Base-by-base conservation (phyloP, 495 filamentous ascomycete species). In the Hyaloscypha variabilis region DNA sequence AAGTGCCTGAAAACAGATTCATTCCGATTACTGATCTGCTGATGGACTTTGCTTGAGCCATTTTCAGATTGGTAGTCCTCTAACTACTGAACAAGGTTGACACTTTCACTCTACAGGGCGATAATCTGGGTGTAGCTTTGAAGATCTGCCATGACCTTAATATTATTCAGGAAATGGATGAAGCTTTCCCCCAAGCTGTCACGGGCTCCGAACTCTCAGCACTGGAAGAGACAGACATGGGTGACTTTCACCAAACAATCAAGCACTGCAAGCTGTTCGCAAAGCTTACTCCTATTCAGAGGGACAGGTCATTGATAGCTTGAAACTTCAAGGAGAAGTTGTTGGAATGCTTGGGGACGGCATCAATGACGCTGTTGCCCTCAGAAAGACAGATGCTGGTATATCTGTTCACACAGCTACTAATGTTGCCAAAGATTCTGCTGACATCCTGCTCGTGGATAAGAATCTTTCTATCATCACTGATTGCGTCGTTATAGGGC, bases 271-370 rank as follows among this genome's bases (percentile, higher is more conserved):
- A 66, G 24, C 2, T 66, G 2, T 66, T 60, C 19, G 57, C 64
- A 1, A 66, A 66, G 23, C 64, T 66, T 21, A 66, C 64, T 0
- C 64, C 64, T 26, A 46, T 24, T 19, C 64, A 66, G 58, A 66
- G 19, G 56, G 64, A 10, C 39, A 60, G 28, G 57, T 66, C 11
- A 23, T 66, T 46, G 34, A 46, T 13, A 52, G 24, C 31, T 31
- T 65, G 36, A 50, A 54, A 13, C 5, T 10, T 23, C 34, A 65
- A 28, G 36, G 55, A 13, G 55, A 65, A 23, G 63, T 65, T 34
- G 56, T 65, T 6, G 63, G 63, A 13, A 65, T 65, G 63, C 42
- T 65, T 4, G 63, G 63, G 24, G 63, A 65, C 52, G 63, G 63
- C 36, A 60, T 65, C 19, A 65, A 65, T 30, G 63, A 65, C 21